A percentile compares a stretch with the other conserved stretches of the same genome.
phyloP scores from a whole-genome alignment of 306 rosid genomes.

The Chamaecrista fasciculata region DNA sequence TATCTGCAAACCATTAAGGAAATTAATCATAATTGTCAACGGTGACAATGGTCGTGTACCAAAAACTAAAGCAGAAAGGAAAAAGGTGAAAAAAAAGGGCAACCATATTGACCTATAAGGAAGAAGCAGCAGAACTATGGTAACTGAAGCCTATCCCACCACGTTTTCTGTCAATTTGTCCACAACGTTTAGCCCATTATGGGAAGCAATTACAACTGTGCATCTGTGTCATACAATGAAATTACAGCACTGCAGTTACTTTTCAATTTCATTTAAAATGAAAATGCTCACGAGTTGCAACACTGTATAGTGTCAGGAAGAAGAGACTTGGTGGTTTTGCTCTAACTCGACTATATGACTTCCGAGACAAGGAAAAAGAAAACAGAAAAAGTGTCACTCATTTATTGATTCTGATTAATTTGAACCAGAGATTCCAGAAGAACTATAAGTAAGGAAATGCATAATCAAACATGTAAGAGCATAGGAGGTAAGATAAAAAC shows the following conservation, averaged over 20 bases:
- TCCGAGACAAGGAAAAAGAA: not conserved
- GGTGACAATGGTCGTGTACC: too few species aligned
- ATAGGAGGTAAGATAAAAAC: constrained; percentile 35
- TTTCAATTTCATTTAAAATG: not conserved
- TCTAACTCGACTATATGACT: not conserved
- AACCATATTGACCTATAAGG: not conserved
- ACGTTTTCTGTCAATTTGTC: constrained; percentile 43
- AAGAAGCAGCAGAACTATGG: not conserved
- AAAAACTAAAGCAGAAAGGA: not conserved
- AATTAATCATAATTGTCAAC: too few species aligned
- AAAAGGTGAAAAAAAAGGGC: not conserved
- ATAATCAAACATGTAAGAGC: constrained; percentile 17
- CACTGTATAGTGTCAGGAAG: not conserved
- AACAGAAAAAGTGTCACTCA: too few species aligned
- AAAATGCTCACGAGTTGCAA: not conserved
- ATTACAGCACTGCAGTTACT: not conserved
- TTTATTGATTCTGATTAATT: not conserved
- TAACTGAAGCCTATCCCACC: constrained; percentile 29
- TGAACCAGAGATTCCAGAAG: not conserved
- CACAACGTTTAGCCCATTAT: constrained; percentile 35
- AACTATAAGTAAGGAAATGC: not conserved
- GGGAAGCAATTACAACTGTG: constrained; percentile 48
- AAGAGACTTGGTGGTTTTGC: not conserved
- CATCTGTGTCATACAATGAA: constrained; percentile 33
- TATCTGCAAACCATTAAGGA: too few species aligned